Evolutionary conservation across 352 stramenopile species (phyloP).

Genomic region (Thraustotheca clavata): DNA sequence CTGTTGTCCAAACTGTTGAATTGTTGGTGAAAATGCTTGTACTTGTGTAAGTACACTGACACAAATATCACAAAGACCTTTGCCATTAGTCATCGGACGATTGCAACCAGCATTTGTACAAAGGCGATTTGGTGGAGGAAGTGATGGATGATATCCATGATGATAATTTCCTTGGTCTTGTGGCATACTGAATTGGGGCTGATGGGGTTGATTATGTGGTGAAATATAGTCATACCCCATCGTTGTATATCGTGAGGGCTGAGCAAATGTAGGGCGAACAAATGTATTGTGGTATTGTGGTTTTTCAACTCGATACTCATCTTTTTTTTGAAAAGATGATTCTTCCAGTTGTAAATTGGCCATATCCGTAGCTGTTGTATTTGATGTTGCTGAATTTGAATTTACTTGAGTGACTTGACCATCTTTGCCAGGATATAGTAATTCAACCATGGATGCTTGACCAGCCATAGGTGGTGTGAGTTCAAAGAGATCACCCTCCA

Average conservation of each 20-base stretch:
- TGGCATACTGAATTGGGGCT: neutral
- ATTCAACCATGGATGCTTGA: slow-evolving; percentile 3
- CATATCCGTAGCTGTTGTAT: neutral
- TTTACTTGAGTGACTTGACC: neutral
- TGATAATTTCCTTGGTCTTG: neutral
- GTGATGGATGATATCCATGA: neutral
- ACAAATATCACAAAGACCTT: slow-evolving; percentile 15
- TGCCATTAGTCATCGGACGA: slow-evolving; percentile 11
- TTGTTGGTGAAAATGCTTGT: slow-evolving; percentile 13
- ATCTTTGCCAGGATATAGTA: slow-evolving; percentile 3
- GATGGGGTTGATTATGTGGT: neutral
- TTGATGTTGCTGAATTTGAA: neutral
- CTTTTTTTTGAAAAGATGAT: neutral
- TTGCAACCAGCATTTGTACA: slow-evolving; percentile 6
- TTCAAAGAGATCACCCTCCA: neutral
- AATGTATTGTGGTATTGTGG: neutral
- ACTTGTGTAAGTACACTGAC: slow-evolving; percentile 7
- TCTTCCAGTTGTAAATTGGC: neutral
- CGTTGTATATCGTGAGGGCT: neutral
- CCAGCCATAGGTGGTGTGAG: slow-evolving; percentile 1
- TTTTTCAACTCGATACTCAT: neutral
- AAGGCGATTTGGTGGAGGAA: neutral
- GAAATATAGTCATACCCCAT: slow-evolving; percentile 4
- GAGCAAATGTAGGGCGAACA: neutral
- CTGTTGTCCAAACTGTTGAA: slow-evolving; percentile 6